These are phyloP conservation scores for Amanita polypyramis DNA, from an alignment of 768 basidiomycete species.

Conservation along the genomic window DNA sequence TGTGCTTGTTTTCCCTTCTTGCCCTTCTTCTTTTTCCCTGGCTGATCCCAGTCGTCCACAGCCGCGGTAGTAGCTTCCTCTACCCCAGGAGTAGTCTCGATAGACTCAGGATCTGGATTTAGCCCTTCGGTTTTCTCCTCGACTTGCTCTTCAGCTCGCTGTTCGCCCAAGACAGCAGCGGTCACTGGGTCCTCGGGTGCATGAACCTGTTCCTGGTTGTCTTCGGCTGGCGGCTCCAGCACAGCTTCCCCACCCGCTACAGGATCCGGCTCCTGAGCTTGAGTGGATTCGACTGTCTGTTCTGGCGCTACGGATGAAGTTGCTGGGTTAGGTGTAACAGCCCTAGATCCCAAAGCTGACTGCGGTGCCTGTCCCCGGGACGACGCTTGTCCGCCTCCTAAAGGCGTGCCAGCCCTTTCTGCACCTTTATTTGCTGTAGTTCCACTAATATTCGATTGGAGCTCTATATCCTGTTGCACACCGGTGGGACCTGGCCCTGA, in stretches of 20 bases:
- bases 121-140: too few relatives aligned
- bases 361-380: neutral
- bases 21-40: slow-evolving; percentile 14
- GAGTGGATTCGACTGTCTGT: neutral
- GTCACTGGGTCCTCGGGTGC: neutral
- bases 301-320: neutral
- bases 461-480: neutral
- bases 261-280: neutral
- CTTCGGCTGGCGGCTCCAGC: neutral
- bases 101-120: neutral
- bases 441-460: neutral
- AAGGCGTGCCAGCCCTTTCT: neutral
- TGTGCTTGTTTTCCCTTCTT: slow-evolving; percentile 13
- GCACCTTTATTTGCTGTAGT: neutral
- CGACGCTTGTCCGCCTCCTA: neutral
- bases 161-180: neutral
- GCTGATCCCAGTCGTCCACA: slow-evolving; percentile 4
- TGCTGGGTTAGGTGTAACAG: neutral
- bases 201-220: neutral
- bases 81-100: neutral
- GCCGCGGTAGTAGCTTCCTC: neutral
- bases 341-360: neutral
- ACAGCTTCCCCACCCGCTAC: neutral
- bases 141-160: too few relatives aligned
- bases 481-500: too few relatives aligned